Evolutionary conservation across 2,329 filamentous ascomycete genomes (phyloP).

Genomic region (Colletotrichum sp.): DNA sequence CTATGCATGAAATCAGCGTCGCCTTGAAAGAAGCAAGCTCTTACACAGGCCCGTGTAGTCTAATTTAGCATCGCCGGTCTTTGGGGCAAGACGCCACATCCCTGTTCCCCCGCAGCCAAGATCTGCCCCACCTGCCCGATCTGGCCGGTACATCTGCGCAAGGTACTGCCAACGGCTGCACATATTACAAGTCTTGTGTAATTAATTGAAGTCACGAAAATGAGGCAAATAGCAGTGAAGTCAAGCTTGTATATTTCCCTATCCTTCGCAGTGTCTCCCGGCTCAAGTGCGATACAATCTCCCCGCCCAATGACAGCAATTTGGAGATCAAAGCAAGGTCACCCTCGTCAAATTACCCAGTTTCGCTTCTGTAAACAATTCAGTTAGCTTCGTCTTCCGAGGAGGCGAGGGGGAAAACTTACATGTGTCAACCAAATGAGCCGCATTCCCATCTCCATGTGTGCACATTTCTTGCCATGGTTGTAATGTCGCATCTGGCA

Average conservation of each 20-base stretch:
- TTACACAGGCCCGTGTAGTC: not conserved
- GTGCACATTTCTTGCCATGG: slow-evolving; percentile 2
- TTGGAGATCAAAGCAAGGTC: not conserved
- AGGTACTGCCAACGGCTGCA: not conserved
- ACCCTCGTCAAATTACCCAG: not conserved
- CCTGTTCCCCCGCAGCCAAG: not conserved
- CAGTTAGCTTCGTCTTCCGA: not conserved
- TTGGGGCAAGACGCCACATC: not conserved
- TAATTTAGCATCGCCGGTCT: not conserved
- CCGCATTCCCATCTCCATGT: not conserved
- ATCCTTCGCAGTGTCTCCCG: not conserved
- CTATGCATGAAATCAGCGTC: not conserved
- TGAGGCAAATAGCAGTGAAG: not conserved
- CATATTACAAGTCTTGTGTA: not conserved
- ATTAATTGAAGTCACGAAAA: not conserved
- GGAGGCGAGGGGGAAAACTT: not conserved
- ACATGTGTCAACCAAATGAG: slow-evolving; percentile 5
- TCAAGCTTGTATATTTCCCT: not conserved
- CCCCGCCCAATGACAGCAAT: not conserved
- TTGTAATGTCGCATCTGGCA: not conserved
- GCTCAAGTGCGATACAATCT: not conserved
- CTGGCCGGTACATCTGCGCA: not conserved
- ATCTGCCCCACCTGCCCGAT: slow-evolving; percentile 1
- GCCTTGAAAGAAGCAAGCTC: not conserved
- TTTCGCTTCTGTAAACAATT: not conserved